These are phyloP conservation scores for Herpetospermum pedunculosum DNA, from an alignment of 306 rosid genomes.

Conservation along the genomic window DNA sequence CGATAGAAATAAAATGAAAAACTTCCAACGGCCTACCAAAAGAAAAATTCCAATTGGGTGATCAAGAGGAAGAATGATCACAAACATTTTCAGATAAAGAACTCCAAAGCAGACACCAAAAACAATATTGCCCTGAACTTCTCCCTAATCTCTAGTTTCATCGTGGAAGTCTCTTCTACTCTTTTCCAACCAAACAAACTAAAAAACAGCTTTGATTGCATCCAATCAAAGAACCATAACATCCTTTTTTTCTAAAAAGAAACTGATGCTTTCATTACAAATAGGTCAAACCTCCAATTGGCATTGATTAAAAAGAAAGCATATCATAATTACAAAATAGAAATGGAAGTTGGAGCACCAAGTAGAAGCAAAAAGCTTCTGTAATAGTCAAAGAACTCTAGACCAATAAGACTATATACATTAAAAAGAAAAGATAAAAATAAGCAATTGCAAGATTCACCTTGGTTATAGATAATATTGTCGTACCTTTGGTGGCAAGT, in stretches of 20 bases:
- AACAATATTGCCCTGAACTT: neutral
- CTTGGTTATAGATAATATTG: conserved; percentile 12
- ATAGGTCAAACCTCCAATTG: no score
- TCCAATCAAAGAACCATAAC: neutral
- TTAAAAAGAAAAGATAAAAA: conserved; percentile 2
- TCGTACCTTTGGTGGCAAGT: conserved; percentile 89
- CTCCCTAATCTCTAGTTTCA: neutral
- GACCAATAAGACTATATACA: neutral
- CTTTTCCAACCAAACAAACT: neutral
- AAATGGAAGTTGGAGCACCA: no score
- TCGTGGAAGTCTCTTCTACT: neutral
- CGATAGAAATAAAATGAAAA: neutral
- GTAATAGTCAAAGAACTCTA: no score
- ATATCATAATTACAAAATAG: no score
- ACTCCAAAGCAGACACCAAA: neutral
- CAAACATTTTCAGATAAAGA: neutral
- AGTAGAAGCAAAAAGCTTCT: no score
- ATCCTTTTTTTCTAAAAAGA: neutral
- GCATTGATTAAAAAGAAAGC: no score
- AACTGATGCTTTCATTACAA: neutral
- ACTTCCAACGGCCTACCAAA: neutral
- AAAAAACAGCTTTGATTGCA: neutral
- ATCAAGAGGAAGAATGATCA: neutral
- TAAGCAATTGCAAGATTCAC: neutral
- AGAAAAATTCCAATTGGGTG: neutral